phyloP scores from a whole-genome alignment of 1,284 basidiomycete genomes.

The Cryptococcus sp. region DNA sequence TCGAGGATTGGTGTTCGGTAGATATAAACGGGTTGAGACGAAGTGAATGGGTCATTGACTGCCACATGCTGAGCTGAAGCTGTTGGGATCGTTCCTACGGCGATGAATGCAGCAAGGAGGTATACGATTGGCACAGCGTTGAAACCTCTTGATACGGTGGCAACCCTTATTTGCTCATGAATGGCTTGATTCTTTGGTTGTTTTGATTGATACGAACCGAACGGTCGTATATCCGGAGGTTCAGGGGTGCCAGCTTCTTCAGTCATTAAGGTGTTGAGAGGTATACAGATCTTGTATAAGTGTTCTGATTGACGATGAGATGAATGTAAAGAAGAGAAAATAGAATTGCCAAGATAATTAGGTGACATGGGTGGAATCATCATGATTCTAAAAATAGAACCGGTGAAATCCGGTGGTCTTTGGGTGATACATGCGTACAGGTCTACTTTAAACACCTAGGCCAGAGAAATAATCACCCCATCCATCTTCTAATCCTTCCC shows the following conservation, averaged over 20 bases:
- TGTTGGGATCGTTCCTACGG: not conserved
- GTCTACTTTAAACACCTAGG: not conserved
- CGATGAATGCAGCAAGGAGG: not conserved
- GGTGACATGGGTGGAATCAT: not conserved
- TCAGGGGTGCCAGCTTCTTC: not conserved
- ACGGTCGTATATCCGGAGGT: conserved; percentile 1
- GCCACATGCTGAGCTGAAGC: not conserved
- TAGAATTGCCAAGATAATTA: not conserved
- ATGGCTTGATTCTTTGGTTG: not conserved
- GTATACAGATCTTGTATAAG: not conserved
- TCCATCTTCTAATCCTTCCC: conserved; percentile 22
- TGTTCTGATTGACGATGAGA: not conserved
- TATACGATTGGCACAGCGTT: not conserved
- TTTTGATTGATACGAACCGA: not conserved
- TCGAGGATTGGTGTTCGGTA: not conserved
- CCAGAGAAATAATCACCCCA: conserved; percentile 15
- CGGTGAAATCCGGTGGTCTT: not conserved
- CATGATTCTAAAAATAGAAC: not conserved
- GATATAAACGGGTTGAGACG: not conserved
- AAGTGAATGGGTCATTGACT: not conserved
- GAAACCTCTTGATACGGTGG: not conserved
- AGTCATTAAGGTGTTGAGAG: not conserved
- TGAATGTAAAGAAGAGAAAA: not conserved
- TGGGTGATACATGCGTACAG: not conserved
- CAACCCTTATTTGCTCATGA: not conserved